Percentiles rank a stretch among this genome's conserved stretches.
These are phyloP conservation scores for Cyclotella distinguenda DNA, from an alignment of 108 stramenopile species.

Conservation along the genomic window DNA sequence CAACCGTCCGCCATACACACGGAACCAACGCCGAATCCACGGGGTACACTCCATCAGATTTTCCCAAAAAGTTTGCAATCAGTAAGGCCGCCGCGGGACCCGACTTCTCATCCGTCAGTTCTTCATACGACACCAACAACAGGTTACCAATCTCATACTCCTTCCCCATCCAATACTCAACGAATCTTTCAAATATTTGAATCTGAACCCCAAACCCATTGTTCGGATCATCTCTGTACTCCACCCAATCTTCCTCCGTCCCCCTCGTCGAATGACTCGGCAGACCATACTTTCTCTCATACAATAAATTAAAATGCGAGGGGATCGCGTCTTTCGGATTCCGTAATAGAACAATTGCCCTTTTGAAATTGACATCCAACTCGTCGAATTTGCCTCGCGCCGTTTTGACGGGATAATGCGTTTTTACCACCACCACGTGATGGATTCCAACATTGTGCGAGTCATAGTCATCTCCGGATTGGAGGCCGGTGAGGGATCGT, in stretches of 20 bases:
- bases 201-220: slow-evolving; percentile 26
- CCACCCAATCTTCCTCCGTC: slow-evolving; percentile 31
- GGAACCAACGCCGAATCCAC: neutral
- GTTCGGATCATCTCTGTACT: slow-evolving; percentile 23
- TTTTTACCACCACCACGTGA: slow-evolving; percentile 35
- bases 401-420: slow-evolving; percentile 37
- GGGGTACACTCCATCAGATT: neutral
- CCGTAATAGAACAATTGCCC: slow-evolving; percentile 35
- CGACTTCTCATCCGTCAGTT: slow-evolving; percentile 1
- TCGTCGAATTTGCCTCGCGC: slow-evolving; percentile 10
- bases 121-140: slow-evolving; percentile 26
- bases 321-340: slow-evolving; percentile 48
- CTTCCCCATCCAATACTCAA: slow-evolving; percentile 37
- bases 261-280: slow-evolving; percentile 31
- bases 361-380: slow-evolving; percentile 1
- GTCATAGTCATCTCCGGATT: slow-evolving; percentile 36
- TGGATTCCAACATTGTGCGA: slow-evolving; percentile 9
- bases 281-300: slow-evolving; percentile 13
- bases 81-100: slow-evolving; percentile 2
- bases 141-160: neutral
- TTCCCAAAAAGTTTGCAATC: slow-evolving; percentile 14
- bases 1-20: slow-evolving; percentile 29
- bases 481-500: slow-evolving; percentile 22
- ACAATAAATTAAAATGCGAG: slow-evolving; percentile 37
- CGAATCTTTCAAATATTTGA: slow-evolving; percentile 16